These are phyloP conservation scores for Leishmania tropica DNA, from an alignment of 208 protist genomes.

Conservation along the genomic window DNA sequence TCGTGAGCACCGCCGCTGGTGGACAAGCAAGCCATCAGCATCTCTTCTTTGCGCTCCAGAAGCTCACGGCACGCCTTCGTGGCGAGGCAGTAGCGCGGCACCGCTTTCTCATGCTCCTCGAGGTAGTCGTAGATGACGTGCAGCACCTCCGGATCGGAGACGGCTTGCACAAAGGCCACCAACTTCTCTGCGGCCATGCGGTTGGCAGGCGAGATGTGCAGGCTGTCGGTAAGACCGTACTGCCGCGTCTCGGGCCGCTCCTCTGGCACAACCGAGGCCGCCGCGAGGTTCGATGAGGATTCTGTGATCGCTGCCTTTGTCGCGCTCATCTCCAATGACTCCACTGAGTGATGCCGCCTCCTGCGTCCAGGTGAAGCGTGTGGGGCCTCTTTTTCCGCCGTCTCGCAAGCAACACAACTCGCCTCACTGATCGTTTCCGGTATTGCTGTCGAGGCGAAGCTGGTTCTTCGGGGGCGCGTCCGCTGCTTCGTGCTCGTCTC, in stretches of 20 bases:
- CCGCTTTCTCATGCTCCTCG: conserved; percentile 17
- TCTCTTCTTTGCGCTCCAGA: conserved; percentile 33
- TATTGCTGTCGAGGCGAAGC: neutral
- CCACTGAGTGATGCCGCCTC: neutral
- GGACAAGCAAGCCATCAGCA: conserved; percentile 10
- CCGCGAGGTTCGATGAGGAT: neutral
- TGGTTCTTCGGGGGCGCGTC: neutral
- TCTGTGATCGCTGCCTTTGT: neutral
- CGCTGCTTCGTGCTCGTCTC: neutral
- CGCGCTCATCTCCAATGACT: neutral
- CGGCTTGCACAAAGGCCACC: conserved; percentile 32
- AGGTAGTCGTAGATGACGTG: conserved; percentile 51
- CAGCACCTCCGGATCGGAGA: conserved; percentile 52
- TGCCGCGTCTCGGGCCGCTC: conserved; percentile 9
- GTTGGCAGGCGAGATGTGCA: neutral
- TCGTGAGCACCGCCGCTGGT: too few relatives aligned
- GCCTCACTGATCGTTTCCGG: neutral
- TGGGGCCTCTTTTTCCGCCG: neutral
- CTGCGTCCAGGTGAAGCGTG: neutral
- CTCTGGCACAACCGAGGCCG: neutral
- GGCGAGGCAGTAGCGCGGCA: conserved; percentile 13
- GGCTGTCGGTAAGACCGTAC: neutral
- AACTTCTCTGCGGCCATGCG: conserved; percentile 26
- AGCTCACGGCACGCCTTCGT: conserved; percentile 30
- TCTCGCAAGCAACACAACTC: too few relatives aligned